Evolutionary conservation across 257 asterid species (phyloP).

Genomic region (Solanum medicagineum): DNA sequence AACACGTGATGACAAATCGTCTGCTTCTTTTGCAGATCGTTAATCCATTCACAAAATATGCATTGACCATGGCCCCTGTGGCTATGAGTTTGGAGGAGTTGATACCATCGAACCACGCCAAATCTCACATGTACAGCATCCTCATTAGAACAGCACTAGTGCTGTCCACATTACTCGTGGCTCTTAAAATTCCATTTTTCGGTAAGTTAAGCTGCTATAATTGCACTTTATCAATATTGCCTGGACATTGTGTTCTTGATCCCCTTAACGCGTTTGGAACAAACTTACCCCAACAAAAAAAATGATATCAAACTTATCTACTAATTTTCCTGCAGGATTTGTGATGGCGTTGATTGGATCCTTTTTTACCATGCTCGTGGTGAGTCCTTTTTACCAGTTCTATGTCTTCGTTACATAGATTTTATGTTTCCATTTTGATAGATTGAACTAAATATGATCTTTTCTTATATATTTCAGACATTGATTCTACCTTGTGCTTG

Average conservation of each 20-base stretch:
- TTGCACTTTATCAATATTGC: neutral
- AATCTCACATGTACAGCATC: constrained; percentile 44
- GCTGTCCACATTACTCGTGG: constrained; percentile 66
- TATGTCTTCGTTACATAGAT: neutral
- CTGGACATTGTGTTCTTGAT: neutral
- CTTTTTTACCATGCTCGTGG: constrained; percentile 85
- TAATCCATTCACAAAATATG: constrained; percentile 95
- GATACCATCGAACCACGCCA: constrained; percentile 47
- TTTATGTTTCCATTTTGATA: neutral
- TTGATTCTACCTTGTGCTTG: constrained; percentile 87
- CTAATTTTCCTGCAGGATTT: constrained; percentile 30
- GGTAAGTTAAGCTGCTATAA: constrained; percentile 30
- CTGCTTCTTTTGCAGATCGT: constrained; percentile 52
- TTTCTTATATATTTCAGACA: constrained; percentile 29
- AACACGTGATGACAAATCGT: neutral
- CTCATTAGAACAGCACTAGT: constrained; percentile 72
- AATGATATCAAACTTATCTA: neutral
- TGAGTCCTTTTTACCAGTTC: constrained; percentile 15
- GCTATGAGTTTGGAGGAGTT: constrained; percentile 91
- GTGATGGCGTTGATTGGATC: constrained; percentile 91
- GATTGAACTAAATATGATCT: neutral
- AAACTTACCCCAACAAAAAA: neutral
- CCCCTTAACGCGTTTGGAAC: neutral
- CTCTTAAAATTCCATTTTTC: constrained; percentile 66
- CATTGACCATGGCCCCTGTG: constrained; percentile 83